Evolutionary conservation across 495 filamentous ascomycete species (phyloP), one percentile per base, ranked within the genome.

Genomic region (Acidiella bohemica): DNA sequence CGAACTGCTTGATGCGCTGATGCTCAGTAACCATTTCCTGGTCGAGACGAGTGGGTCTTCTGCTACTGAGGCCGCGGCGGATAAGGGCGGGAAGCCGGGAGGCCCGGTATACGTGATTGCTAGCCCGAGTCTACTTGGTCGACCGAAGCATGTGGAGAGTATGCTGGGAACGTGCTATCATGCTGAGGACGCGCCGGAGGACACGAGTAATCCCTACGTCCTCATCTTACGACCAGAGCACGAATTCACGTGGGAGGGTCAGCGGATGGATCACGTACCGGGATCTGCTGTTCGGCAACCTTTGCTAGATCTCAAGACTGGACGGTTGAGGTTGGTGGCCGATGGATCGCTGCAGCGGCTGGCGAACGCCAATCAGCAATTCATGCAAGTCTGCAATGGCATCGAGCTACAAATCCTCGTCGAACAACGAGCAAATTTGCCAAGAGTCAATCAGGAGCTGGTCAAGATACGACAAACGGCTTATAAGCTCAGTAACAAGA

Each of bases 401-500:
- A 78, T 83, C 53, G 75, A 84, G 41, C 71, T 97, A 9, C 81
- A 86, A 47, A 78, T 94, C 45, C 69, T 93, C 11, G 78, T 93
- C 26, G 90, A 95, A 55, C 80, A 93, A 55, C 72, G 88, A 44
- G 92, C 92, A 18, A 96, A 94, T 54, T 70, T 97, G 16, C 80
- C 79, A 27, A 81, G 92, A 42, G 92, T 97, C 42, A 90, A 95
- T 50, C 66, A 78, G 23, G 82, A 92, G 55, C 65, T 97, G 48
- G 90, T 85, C 54, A 85, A 88, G 56, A 97, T 96, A 50, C 92
- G 93, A 57, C 90, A 84, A 58, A 88, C 85, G 0, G 83, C 85
- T 20, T 96, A 92, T 67, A 92, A 90, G 59, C 67, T 97, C 24
- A 94, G 85, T n/a, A 94, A 94, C 62, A 81, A 87, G 9, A 96